A percentile compares a stretch with the other conserved stretches of the same genome.
These are phyloP conservation scores for Salix brachista DNA, from an alignment of 345 rosid species.

Conservation along the genomic window DNA sequence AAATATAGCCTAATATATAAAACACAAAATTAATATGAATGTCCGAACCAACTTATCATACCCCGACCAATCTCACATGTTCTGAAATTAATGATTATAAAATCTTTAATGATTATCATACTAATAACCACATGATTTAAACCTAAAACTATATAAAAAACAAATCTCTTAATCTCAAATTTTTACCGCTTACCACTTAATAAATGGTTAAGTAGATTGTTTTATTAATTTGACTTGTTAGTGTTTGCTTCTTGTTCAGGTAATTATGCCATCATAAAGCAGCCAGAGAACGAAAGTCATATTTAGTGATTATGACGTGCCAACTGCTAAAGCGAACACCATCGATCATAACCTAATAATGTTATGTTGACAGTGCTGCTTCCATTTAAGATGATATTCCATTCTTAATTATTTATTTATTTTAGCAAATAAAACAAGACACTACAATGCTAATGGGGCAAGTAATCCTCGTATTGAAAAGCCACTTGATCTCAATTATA, in stretches of 20 bases:
- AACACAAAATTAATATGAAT: too few species aligned
- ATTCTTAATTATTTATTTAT: background rate
- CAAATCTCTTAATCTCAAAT: too few species aligned
- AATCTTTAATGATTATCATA: too few species aligned
- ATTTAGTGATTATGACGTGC: background rate
- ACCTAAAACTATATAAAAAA: too few species aligned
- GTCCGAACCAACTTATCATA: too few species aligned
- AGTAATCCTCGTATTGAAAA: background rate
- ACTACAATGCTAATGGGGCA: background rate
- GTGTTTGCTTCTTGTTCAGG: background rate
- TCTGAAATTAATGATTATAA: too few species aligned
- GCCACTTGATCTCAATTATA: background rate
- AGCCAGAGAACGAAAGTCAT: background rate
- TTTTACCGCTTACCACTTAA: too few species aligned
- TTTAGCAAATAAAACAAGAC: background rate
- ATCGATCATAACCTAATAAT: background rate
- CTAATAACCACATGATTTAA: too few species aligned
- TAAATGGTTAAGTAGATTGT: too few species aligned
- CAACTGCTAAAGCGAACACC: background rate
- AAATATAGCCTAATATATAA: too few species aligned
- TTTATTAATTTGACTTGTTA: background rate
- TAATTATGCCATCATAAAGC: background rate
- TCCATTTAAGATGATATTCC: background rate
- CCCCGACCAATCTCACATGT: too few species aligned
- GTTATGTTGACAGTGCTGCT: background rate